Evolutionary conservation across 305 asterid genomes (phyloP).

Genomic region (Fraxinus greggii): DNA sequence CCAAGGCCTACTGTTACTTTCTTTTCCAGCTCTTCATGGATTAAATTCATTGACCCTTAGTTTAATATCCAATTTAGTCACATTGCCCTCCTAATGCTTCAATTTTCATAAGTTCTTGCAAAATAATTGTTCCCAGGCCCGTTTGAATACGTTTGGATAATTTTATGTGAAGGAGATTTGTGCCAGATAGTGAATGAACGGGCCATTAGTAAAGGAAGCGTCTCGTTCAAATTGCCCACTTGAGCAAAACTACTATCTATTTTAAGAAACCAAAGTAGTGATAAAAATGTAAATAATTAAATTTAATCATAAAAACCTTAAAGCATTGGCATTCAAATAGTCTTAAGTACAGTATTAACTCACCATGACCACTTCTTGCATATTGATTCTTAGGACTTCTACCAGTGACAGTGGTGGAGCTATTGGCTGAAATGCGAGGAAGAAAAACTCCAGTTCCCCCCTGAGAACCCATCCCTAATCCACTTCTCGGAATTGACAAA

Average conservation of each 20-base stretch:
- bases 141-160: no score
- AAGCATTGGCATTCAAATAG: background rate
- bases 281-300: background rate
- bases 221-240: background rate
- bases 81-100: background rate
- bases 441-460: conserved; percentile 38
- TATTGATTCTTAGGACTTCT: background rate
- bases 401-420: background rate
- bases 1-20: background rate
- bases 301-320: background rate
- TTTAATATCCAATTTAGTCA: background rate
- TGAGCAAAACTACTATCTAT: background rate
- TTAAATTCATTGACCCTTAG: background rate
- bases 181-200: no score
- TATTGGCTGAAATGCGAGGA: conserved; percentile 18
- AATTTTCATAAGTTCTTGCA: background rate
- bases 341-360: conserved; percentile 8
- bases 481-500: conserved; percentile 4
- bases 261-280: background rate
- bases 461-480: background rate
- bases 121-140: background rate
- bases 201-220: background rate
- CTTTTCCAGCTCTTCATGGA: background rate
- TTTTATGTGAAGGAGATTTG: no score
- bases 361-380: conserved; percentile 20